Evolutionary conservation across 768 basidiomycete species (phyloP).

Genomic region (Auricularia auricula-judae): DNA sequence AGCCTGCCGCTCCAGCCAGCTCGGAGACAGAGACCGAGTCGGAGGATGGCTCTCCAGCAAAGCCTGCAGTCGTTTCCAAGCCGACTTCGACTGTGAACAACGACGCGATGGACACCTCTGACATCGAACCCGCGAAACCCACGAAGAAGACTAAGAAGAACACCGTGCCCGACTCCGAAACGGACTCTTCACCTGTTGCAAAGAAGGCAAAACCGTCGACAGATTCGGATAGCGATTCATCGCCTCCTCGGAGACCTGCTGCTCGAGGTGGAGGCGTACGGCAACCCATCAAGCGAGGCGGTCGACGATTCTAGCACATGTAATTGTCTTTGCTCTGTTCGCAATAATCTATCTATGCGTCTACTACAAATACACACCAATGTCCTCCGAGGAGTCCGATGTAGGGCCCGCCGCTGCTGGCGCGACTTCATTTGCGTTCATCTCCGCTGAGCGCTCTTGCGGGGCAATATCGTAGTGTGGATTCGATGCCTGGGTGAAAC

Average conservation of each 20-base stretch:
- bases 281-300: neutral
- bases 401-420: neutral
- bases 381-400: neutral
- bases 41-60: neutral
- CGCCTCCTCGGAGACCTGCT: neutral
- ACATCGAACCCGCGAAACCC: neutral
- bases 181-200: neutral
- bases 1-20: neutral
- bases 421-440: neutral
- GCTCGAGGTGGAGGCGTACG: neutral
- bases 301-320: neutral
- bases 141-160: neutral
- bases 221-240: neutral
- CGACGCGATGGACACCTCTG: neutral
- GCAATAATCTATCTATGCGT: neutral
- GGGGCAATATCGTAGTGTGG: constrained; percentile 33
- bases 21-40: neutral
- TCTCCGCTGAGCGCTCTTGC: neutral
- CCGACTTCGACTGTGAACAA: neutral
- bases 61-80: neutral
- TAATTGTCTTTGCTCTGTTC: no score
- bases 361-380: neutral
- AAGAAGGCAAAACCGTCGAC: neutral
- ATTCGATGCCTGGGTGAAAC: constrained; percentile 31
- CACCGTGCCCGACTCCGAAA: neutral